phyloP scores from a whole-genome alignment of 306 rosid species.

The Elaeagnus macrophylla region DNA sequence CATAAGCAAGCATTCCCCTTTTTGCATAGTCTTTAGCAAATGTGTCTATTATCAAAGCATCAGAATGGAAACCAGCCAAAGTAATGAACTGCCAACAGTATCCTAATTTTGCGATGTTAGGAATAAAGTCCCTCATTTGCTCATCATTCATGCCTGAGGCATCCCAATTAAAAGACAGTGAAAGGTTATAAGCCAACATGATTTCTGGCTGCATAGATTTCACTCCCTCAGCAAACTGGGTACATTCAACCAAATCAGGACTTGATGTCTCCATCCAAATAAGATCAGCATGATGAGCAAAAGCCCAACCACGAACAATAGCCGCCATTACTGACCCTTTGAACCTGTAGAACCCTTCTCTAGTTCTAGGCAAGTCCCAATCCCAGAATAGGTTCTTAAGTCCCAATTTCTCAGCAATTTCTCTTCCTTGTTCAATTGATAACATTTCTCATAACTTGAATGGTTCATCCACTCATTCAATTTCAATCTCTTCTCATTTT shows the following conservation, averaged over 20 bases:
- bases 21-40: conserved; percentile 73
- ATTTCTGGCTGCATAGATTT: conserved; percentile 43
- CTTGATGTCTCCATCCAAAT: conserved; percentile 89
- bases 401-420: conserved; percentile 54
- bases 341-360: conserved; percentile 91
- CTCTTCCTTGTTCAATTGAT: conserved; percentile 61
- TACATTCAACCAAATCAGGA: conserved; percentile 68
- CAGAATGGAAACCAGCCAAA: conserved; percentile 79
- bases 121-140: conserved; percentile 76
- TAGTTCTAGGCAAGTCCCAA: conserved; percentile 88
- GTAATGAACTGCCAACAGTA: conserved; percentile 92
- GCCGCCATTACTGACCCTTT: conserved; percentile 75
- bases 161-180: conserved; percentile 98
- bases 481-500: conserved; percentile 46
- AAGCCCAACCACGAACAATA: conserved; percentile 73
- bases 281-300: conserved; percentile 69
- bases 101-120: conserved; percentile 68
- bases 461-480: conserved; percentile 51
- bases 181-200: conserved; percentile 82
- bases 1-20: conserved; percentile 91
- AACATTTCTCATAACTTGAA: conserved; percentile 52
- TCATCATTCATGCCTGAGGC: conserved; percentile 83
- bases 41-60: conserved; percentile 64
- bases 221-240: conserved; percentile 61
- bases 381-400: conserved; percentile 69